These are phyloP conservation scores for Hypocrella siamensis DNA, from an alignment of 2,329 filamentous ascomycete species.

Conservation along the genomic window DNA sequence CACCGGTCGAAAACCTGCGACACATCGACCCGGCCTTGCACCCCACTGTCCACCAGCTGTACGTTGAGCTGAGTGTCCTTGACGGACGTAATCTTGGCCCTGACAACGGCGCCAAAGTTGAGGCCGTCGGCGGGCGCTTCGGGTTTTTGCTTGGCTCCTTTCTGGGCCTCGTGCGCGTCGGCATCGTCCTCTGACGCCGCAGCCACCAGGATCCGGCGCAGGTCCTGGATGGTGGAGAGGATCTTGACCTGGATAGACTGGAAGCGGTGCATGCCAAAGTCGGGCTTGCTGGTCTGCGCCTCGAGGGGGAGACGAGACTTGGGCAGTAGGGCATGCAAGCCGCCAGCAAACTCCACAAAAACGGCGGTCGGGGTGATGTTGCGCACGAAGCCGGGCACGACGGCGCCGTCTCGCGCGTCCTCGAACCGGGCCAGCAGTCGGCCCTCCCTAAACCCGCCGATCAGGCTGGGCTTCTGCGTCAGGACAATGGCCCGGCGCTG, in stretches of 20 bases:
- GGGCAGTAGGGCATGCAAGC: slow-evolving; percentile 62
- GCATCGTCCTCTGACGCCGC: slow-evolving; percentile 31
- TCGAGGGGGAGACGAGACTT: slow-evolving; percentile 65
- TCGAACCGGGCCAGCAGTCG: slow-evolving; percentile 57
- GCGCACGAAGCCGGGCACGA: slow-evolving; percentile 65
- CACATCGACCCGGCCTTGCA: slow-evolving; percentile 85
- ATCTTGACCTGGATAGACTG: slow-evolving; percentile 64
- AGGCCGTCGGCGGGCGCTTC: slow-evolving; percentile 50
- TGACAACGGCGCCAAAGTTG: slow-evolving; percentile 53
- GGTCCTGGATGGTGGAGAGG: slow-evolving; percentile 52
- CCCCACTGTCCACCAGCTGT: slow-evolving; percentile 51
- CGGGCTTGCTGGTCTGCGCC: slow-evolving; percentile 44
- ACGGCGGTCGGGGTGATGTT: slow-evolving; percentile 70
- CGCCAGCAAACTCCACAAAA: slow-evolving; percentile 78
- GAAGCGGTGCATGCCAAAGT: slow-evolving; percentile 65
- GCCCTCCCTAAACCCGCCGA: slow-evolving; percentile 58
- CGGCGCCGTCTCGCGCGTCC: slow-evolving; percentile 51
- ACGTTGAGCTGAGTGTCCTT: slow-evolving; percentile 92
- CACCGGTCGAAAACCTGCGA: slow-evolving; percentile 81
- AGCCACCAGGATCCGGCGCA: slow-evolving; percentile 49
- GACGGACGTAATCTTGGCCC: slow-evolving; percentile 66
- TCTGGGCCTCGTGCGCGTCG: slow-evolving; percentile 27
- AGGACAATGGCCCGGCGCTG: slow-evolving; percentile 60
- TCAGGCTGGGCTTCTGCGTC: slow-evolving; percentile 68
- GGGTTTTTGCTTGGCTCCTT: slow-evolving; percentile 16